Evolutionary conservation across 2,329 filamentous ascomycete genomes (phyloP), one percentile per base, ranked within the genome.

Genomic region (Cladorrhinum sp.): DNA sequence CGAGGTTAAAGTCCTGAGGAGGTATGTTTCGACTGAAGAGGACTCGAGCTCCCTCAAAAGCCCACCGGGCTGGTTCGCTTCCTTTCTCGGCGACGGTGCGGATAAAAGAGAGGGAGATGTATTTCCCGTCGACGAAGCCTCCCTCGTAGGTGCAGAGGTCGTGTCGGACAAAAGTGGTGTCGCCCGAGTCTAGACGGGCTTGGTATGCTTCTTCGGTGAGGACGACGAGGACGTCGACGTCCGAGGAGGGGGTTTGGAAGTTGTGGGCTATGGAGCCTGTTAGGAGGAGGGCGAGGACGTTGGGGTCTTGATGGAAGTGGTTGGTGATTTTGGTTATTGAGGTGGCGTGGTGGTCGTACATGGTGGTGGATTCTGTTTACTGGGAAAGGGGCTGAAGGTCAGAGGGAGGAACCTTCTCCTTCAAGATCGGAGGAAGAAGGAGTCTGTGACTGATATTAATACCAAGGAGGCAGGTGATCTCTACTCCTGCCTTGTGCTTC

Each of bases 211-310:
- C 60, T 1, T 67, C 63, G 39, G 63, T 56, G 16, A 67, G 50
- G 33, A 67, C 30, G 28, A 67, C 58, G 46, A 67, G 56, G 18
- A 65, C 42, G 57, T 65, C 62, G 28, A 67, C 59, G 54, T 65
- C 63, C 1, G 65, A 67, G 14, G 21, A 21, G 10, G 50, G 24
- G 20, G 48, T 52, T 12, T 52, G 60, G 30, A 65, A 64, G 48
- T 62, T 63, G 50, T 65, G 65, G 30, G 65, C 65, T 23, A 67
- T 62, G 18, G 63, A 65, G 14, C 65, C 62, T n/a, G 58, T 54
- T 1, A 67, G 59, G 24, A 67, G 33, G 30, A 65, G 59, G 30
- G 60, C 65, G 18, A 57, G 51, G 46, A 65, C 62, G 1, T 21
- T 21, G 16, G 60, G 58, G 49, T 60, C 57, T n/a, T n/a, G n/a